A percentile compares a stretch with the other conserved stretches of the same genome.
Evolutionary conservation across 139 green algal species (phyloP).

Genomic region (Trebouxia sp.): DNA sequence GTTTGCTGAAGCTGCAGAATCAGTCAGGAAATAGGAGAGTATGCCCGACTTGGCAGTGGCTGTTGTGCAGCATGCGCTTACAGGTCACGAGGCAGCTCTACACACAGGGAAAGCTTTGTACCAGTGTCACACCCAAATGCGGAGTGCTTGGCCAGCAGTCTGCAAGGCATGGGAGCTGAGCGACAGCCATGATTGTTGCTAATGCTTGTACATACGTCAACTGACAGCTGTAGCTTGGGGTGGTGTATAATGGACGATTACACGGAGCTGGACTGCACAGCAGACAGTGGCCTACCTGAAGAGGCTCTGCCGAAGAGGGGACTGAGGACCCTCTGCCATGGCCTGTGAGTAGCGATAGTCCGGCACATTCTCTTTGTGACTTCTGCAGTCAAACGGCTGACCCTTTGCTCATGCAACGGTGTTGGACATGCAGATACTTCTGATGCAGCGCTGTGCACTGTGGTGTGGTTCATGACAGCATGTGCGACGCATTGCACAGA

Average conservation of each 20-base stretch:
- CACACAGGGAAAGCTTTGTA: not conserved
- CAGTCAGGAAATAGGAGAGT: too few species aligned
- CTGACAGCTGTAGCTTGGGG: too few species aligned
- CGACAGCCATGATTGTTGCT: too few species aligned
- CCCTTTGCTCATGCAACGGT: not conserved
- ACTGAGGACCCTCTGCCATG: slow-evolving; percentile 38
- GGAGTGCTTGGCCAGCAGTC: not conserved
- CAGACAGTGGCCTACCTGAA: not conserved
- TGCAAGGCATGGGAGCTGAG: too few species aligned
- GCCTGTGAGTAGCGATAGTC: slow-evolving; percentile 46
- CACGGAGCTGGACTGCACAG: too few species aligned
- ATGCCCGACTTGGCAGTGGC: not conserved
- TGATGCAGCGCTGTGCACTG: not conserved
- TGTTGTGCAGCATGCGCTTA: not conserved
- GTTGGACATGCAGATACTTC: not conserved
- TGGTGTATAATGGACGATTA: too few species aligned
- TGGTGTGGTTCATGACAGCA: not conserved
- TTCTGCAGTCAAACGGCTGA: not conserved
- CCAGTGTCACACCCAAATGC: not conserved
- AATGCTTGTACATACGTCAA: too few species aligned
- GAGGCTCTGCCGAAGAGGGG: slow-evolving; percentile 5
- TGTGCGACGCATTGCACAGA: too few species aligned
- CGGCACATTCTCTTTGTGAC: slow-evolving; percentile 22
- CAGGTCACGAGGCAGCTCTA: not conserved
- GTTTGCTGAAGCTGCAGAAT: slow-evolving; percentile 45